Conservation (phyloP, 345 rosid genomes). For the Hirschfeldia incana region DNA sequence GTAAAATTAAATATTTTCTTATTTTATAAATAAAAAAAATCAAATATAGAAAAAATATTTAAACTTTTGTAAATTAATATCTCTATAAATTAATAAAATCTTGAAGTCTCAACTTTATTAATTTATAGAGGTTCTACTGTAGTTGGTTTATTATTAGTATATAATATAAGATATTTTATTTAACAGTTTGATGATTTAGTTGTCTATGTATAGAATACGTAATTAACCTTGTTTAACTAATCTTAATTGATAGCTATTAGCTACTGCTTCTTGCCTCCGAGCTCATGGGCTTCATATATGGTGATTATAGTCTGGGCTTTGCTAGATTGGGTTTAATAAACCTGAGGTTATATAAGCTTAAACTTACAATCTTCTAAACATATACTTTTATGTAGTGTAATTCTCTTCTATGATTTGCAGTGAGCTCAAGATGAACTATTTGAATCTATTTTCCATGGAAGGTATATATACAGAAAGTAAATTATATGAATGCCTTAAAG, state of each 20-base stretch:
- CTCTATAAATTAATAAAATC: too few relatives aligned
- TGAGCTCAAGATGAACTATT: slow-evolving; percentile 18
- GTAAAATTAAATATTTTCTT: too few relatives aligned
- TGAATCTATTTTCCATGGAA: slow-evolving; percentile 26
- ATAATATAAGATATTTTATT: neutral
- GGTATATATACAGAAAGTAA: neutral
- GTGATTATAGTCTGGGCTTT: slow-evolving; percentile 31
- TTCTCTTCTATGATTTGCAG: slow-evolving; percentile 9
- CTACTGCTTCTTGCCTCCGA: slow-evolving; percentile 4
- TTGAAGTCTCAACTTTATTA: too few relatives aligned
- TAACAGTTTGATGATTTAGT: slow-evolving; percentile 5
- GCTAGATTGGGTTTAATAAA: slow-evolving; percentile 14
- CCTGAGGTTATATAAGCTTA: slow-evolving; percentile 7
- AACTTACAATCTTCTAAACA: neutral
- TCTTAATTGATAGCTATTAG: slow-evolving; percentile 18
- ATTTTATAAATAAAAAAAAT: too few relatives aligned
- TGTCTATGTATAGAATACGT: slow-evolving; percentile 10
- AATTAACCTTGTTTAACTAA: neutral
- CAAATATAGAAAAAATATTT: too few relatives aligned
- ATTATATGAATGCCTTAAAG: neutral
- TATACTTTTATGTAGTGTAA: slow-evolving; percentile 1
- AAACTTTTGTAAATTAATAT: too few relatives aligned
- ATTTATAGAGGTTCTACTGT: neutral
- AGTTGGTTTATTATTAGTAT: slow-evolving; percentile 17
- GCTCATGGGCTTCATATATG: slow-evolving; percentile 24